Evolutionary conservation across 495 filamentous ascomycete species (phyloP), one percentile per base, ranked within the genome.

Genomic region (Xylaria venustula): DNA sequence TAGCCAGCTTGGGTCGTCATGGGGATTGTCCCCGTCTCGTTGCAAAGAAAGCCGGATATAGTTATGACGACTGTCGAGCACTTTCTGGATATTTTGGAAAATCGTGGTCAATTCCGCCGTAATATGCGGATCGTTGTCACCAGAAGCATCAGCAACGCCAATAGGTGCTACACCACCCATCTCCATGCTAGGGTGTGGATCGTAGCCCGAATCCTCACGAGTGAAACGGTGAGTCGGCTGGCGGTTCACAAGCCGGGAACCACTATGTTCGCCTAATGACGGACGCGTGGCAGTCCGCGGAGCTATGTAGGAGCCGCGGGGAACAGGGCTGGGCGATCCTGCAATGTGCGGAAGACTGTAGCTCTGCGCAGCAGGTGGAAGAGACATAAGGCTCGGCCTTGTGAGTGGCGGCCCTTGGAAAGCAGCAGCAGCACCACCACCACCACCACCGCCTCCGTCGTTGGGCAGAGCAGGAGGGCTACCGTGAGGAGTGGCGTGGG

Each of bases 1-100:
- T 52, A 82, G 78, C 95, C 95, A 98, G 41, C 77, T 82, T 1
- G 87, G 81, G 14, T 88, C 84, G 75, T 98, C 90, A 60, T 90
- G 93, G 0, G 94, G 94, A 65, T 98, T 96, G 66, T 95, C 89
- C 7, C 77, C 78, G 11, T 86, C 80, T 12, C 86, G 81, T 68
- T 98, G 94, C 12, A 93, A 75, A 0, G 95, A 98, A n/a, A 97
- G 72, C 3, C 82, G 78, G 30, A 98, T 88, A 73, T 97, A 98
- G 65, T 91, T 96, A 65, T 91, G 86, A 30, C 94, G 85, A n/a
- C 91, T 79, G 63, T 95, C 88, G 12, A 96, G 71, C 7, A 97
- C 83, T 56, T 86, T 87, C 71, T 91, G 87, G 57, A 98, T 89
- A 65, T 93, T 96, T 60, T 85, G 85, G 67, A 93, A 98, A 57